Evolutionary conservation across 176 grass and related monocot genomes (phyloP), one percentile per base, ranked within the genome.

Genomic region (Musa itinerans): DNA sequence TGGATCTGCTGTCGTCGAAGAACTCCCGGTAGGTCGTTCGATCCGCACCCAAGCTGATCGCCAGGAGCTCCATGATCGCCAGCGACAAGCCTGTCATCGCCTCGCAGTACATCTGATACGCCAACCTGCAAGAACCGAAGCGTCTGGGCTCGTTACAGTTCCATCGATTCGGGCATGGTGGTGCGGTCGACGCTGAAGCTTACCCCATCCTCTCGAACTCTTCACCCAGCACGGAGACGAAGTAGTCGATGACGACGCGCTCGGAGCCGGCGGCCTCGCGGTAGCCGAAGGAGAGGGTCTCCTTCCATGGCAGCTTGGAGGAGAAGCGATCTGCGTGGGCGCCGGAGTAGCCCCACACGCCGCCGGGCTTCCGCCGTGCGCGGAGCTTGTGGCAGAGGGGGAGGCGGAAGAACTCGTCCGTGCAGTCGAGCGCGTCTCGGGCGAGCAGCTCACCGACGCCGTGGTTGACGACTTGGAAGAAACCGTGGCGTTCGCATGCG

Each of bases 251-350:
- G 77, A 89, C 79, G 52, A 21, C 1, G 10, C 52, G 20, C 12
- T 54, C 50, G 52, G 90, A 19, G 19, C 48, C 16, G 43, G 16
- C 23, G 6, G 8, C 63, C 3, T 51, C 68, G 68, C 48, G 14
- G 48, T 51, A 81, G 24, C 53, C 70, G 23, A 96, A 92, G 59
- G 92, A 92, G 23, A 96, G 78, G 48, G 86, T 87, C 74, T 89
- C 92, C 87, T 96, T 96, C 92, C 92, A 96, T 0, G 92, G 92
- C 0, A 96, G 87, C 20, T 90, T 88, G 52, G 66, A 43, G 17
- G 79, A 49, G 76, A 96, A 96, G 22, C 92, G 89, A 67, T 92
- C 83, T 1, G 74, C 59, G 81, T 96, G 92, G 8, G 87, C 89
- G 13, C 78, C 54, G 17, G 92, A 64, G 73, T 84, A 96, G 11